Base-by-base conservation (phyloP, 2,329 filamentous ascomycete genomes). In the Lasiodiplodia sp. region DNA sequence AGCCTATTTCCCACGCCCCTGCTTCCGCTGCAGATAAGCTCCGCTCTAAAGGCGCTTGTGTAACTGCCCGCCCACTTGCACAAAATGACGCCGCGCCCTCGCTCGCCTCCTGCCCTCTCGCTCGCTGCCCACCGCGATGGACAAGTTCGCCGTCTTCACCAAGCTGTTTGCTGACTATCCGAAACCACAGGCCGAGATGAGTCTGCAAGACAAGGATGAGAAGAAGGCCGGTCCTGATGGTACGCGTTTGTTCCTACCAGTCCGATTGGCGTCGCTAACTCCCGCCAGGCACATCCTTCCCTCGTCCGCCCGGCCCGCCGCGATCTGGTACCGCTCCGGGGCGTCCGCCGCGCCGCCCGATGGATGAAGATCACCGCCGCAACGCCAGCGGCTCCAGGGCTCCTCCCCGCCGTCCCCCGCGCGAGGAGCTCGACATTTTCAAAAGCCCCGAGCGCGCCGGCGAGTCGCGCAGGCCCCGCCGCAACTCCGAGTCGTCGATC, bases 401-500 rank as follows among this genome's bases (percentile, higher is more conserved):
- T 8, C 55, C 65, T 25, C 65, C 65, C 8, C 65, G 65, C 16
- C 66, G 66, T 23, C 66, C 78, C 72, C 73, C 78, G 64, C 66
- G 66, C 57, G 58, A 68, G 55, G 69, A 72, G 65, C 74, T 74
- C 75, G 82, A 86, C 71, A 83, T 86, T 72, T 71, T 85, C 80
- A 56, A 77, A 75, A 72, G 67, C 58, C 67, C 67, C 47, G 40
- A 37, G 11, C 58, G 60, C 40, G 81, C 82, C 67, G 77, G 82
- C 67, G 77, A 79, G 49, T 78, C 80, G 58, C 81, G 85, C 68
- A 87, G 90, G 23, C 85, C 87, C 21, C 88, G 92, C 73, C 88
- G 92, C 73, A 94, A 94, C 78, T 95, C 92, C 2, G 92, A 95
- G 69, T 93, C 92, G 0, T 95, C 92, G 0, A 83, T 92, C 56